These are phyloP conservation scores for Dactylonectria estremocensis DNA, from an alignment of 2,329 filamentous ascomycete genomes.

Conservation along the genomic window DNA sequence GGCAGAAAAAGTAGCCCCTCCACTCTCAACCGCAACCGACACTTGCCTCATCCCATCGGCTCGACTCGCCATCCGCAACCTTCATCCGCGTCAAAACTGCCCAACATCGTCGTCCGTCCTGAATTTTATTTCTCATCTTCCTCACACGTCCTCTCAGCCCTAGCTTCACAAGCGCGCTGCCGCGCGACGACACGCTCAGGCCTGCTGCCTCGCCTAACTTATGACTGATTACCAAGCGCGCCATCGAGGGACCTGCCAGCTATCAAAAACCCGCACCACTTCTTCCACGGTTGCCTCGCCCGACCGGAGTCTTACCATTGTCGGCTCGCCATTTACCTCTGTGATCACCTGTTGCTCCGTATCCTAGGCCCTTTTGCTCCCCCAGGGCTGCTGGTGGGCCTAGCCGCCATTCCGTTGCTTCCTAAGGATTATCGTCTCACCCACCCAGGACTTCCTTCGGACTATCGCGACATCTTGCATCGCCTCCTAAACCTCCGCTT, in stretches of 20 bases:
- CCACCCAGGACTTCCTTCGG: neutral
- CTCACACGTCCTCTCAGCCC: conserved; percentile 13
- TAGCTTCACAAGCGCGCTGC: neutral
- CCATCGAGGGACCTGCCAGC: conserved; percentile 36
- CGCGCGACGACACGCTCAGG: neutral
- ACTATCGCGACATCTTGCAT: neutral
- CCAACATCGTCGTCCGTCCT: conserved; percentile 17
- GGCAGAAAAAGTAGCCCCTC: neutral
- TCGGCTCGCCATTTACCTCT: conserved; percentile 32
- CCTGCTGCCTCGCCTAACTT: conserved; percentile 5
- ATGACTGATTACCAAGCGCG: conserved; percentile 42
- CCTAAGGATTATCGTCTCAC: conserved; percentile 21
- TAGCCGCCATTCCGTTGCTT: neutral
- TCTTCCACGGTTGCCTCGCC: conserved; percentile 19
- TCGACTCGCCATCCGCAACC: conserved; percentile 8
- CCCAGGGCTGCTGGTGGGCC: conserved; percentile 10
- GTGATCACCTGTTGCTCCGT: conserved; percentile 28
- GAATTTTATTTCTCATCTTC: neutral
- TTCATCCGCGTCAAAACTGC: conserved; percentile 16
- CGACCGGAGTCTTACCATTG: conserved; percentile 32
- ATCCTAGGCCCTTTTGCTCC: conserved; percentile 29
- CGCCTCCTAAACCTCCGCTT: conserved; percentile 17
- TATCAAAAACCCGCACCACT: conserved; percentile 32
- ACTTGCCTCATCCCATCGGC: neutral
- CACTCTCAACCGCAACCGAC: neutral